Percentiles rank a stretch among this genome's conserved stretches.
Conservation (phyloP, 495 filamentous ascomycete genomes). For the Amorphotheca resinae region DNA sequence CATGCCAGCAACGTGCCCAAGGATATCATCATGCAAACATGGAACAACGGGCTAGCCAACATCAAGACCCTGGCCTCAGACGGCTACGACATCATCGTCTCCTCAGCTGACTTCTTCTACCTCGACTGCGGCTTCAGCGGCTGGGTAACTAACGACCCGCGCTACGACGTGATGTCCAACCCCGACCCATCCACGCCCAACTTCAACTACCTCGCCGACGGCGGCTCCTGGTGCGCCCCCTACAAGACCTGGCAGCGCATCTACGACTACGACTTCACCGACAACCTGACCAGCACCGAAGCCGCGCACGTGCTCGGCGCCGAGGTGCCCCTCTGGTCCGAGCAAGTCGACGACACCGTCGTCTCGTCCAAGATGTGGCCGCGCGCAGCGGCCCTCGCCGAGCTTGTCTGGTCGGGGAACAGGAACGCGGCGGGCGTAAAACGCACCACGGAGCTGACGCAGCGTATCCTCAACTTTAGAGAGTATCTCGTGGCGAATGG, state of each 20-base stretch:
- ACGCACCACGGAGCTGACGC: conserved; percentile 38
- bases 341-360: conserved; percentile 41
- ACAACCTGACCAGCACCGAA: conserved; percentile 32
- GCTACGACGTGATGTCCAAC: conserved; percentile 39
- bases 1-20: conserved; percentile 34
- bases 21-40: conserved; percentile 41
- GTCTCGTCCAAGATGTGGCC: conserved; percentile 40
- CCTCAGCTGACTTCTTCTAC: conserved; percentile 41
- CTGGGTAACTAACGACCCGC: conserved; percentile 40
- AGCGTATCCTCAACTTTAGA: conserved; percentile 44
- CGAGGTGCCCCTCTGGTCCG: conserved; percentile 40
- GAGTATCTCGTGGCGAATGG: conserved; percentile 45
- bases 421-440: conserved; percentile 32
- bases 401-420: conserved; percentile 41
- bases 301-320: conserved; percentile 36
- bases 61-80: conserved; percentile 37
- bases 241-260: conserved; percentile 52
- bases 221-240: conserved; percentile 45
- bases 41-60: conserved; percentile 40
- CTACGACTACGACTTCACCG: conserved; percentile 46
- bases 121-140: conserved; percentile 45
- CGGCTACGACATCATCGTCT: conserved; percentile 44
- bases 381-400: conserved; percentile 40
- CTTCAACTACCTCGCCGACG: conserved; percentile 42
- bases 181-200: conserved; percentile 25